Conservation (phyloP, 2,329 filamentous ascomycete species). For the Colletotrichum navitas region DNA sequence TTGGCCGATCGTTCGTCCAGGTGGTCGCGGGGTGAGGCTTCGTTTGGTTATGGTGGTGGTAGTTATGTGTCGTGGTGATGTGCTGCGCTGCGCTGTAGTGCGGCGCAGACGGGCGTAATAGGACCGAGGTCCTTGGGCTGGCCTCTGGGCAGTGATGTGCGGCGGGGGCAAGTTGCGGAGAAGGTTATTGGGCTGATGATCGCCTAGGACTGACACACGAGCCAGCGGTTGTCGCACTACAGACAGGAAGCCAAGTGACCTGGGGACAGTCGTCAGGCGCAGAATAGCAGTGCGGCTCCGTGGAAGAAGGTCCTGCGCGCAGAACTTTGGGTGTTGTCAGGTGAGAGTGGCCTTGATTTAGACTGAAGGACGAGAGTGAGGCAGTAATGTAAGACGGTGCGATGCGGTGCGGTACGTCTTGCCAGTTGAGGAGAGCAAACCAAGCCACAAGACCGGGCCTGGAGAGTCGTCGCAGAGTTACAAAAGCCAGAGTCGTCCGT, state of each 20-base stretch:
- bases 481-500: slow-evolving; percentile 25
- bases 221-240: slow-evolving; percentile 23
- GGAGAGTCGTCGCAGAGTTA: slow-evolving; percentile 32
- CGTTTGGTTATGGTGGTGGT: slow-evolving; percentile 10
- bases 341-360: slow-evolving; percentile 5
- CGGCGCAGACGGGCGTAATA: slow-evolving; percentile 37
- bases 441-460: slow-evolving; percentile 43
- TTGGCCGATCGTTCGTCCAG: slow-evolving; percentile 25
- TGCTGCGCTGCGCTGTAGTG: slow-evolving; percentile 14
- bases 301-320: slow-evolving; percentile 6
- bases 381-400: slow-evolving; percentile 10
- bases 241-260: slow-evolving; percentile 7
- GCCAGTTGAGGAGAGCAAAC: slow-evolving; percentile 34
- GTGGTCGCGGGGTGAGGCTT: slow-evolving; percentile 34
- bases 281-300: slow-evolving; percentile 3
- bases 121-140: slow-evolving; percentile 37
- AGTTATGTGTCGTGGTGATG: neutral
- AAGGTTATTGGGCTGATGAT: slow-evolving; percentile 32
- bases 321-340: slow-evolving; percentile 8
- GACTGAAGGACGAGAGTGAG: slow-evolving; percentile 9
- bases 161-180: slow-evolving; percentile 17
- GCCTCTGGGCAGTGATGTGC: slow-evolving; percentile 31
- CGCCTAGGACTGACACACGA: slow-evolving; percentile 17
- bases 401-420: slow-evolving; percentile 8
- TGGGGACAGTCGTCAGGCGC: slow-evolving; percentile 3